These are phyloP conservation scores for Vitis hybrid DNA, from an alignment of 177 flowering plant species.

Conservation along the genomic window DNA sequence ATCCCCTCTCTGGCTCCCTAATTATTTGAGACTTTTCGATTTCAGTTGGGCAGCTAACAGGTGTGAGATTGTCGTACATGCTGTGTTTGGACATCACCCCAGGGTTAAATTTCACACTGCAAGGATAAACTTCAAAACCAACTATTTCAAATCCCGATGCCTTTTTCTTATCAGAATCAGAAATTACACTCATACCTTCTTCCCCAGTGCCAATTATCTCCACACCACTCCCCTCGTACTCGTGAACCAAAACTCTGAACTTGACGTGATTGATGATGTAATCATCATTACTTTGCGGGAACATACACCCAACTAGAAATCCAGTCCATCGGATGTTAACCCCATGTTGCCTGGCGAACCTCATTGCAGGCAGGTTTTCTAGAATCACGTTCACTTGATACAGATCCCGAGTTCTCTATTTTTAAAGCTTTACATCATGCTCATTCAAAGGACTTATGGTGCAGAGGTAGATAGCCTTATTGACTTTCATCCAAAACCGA, in stretches of 20 bases:
- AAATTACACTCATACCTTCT: slow-evolving; percentile 12
- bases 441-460: slow-evolving; percentile 6
- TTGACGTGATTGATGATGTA: slow-evolving; percentile 11
- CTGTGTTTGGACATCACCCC: not conserved
- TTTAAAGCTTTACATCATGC: slow-evolving; percentile 13
- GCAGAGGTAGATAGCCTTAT: slow-evolving; percentile 13
- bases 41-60: no score
- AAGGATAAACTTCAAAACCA: slow-evolving; percentile 14
- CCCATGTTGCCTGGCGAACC: not conserved
- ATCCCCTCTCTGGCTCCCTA: no score
- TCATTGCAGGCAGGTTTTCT: slow-evolving; percentile 13
- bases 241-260: slow-evolving; percentile 12
- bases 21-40: no score
- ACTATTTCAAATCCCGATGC: slow-evolving; percentile 15
- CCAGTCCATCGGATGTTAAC: slow-evolving; percentile 12
- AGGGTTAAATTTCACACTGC: slow-evolving; percentile 14
- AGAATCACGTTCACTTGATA: slow-evolving; percentile 13
- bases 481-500: not conserved
- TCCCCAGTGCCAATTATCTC: slow-evolving; percentile 15
- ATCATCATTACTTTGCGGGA: slow-evolving; percentile 8
- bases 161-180: slow-evolving; percentile 13
- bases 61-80: no score
- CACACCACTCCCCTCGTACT: slow-evolving; percentile 13
- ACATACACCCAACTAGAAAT: slow-evolving; percentile 6
- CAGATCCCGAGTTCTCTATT: slow-evolving; percentile 15